Evolutionary conservation across 768 basidiomycete species (phyloP).

Genomic region (Mycena haematopus): DNA sequence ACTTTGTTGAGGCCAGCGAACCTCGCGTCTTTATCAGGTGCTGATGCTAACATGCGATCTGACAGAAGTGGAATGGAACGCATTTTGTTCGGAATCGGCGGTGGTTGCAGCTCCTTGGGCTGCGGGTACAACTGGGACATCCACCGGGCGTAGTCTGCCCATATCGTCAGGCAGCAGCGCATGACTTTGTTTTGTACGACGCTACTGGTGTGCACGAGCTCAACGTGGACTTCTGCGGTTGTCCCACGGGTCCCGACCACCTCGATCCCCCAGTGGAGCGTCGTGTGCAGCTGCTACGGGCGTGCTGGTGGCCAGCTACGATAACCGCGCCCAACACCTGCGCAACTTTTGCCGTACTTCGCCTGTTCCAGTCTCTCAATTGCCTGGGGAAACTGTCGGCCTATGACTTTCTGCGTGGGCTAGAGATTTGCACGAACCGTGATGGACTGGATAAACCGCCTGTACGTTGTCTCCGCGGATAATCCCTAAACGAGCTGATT

Average conservation of each 20-base stretch:
- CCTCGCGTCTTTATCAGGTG: too few species aligned
- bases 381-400: slow-evolving; percentile 24
- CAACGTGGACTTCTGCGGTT: slow-evolving; percentile 22
- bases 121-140: slow-evolving; percentile 25
- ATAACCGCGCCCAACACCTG: slow-evolving; percentile 17
- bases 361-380: slow-evolving; percentile 23
- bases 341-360: slow-evolving; percentile 20
- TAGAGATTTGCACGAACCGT: background rate
- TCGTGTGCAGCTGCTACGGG: slow-evolving; percentile 20
- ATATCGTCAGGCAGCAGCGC: background rate
- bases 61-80: slow-evolving; percentile 4
- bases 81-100: slow-evolving; percentile 3
- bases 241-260: background rate
- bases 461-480: too few species aligned
- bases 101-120: slow-evolving; percentile 15
- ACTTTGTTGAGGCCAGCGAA: background rate
- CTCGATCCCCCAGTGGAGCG: background rate
- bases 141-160: background rate
- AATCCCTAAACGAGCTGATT: too few species aligned
- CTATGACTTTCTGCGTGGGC: slow-evolving; percentile 22
- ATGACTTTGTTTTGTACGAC: slow-evolving; percentile 22
- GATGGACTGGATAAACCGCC: slow-evolving; percentile 12
- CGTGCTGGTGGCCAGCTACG: slow-evolving; percentile 27
- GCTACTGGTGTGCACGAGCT: slow-evolving; percentile 22
- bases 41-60: too few species aligned